Evolutionary conservation across 2,329 filamentous ascomycete species (phyloP), one percentile per base, ranked within the genome.

Genomic region (Trichophyton rubrum): DNA sequence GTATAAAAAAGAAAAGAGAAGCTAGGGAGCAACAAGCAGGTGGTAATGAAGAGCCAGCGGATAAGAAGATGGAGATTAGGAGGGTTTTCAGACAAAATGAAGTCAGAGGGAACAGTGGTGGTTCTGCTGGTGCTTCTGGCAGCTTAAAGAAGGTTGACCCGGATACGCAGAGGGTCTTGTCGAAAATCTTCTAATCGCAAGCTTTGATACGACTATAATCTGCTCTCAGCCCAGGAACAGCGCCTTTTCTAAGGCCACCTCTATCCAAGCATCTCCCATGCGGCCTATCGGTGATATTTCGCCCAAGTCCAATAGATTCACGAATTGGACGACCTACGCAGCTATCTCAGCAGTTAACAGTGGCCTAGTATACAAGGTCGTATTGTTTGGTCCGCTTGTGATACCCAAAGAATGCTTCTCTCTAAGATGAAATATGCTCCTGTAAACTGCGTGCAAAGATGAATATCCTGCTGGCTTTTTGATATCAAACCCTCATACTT

Each of bases 61-160:
- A 59, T 27, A 65, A 72, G 57, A 57, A 57, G n/a, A 40, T 20
- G 11, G 55, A 57, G 35, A 61, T 61, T 59, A 53, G 72, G 60
- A 70, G 71, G 62, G 67, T 71, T 38, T 78, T 77, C 67, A 72
- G 71, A 63, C 76, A 78, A 66, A 76, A 71, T 64, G 72, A 77
- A 65, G 74, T 75, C 58, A 66, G 40, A 27, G 57, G 59, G 9
- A 59, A 59, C 55, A 65, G 64, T 30, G 64, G 60, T 38, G 15
- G 5, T n/a, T 20, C 33, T 24, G 20, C 7, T 24, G 27, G 17
- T 58, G 59, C 20, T 53, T 24, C 59, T 40, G 63, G 66, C 24
- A 67, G 69, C 62, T 67, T 67, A 60, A 64, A 65, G n/a, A 61
- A 67, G 59, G 62, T 68, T 60, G 67, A 68, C 56, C 61, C 67